phyloP scores from a whole-genome alignment of 208 protist genomes.

The Wallacemonas collosoma region DNA sequence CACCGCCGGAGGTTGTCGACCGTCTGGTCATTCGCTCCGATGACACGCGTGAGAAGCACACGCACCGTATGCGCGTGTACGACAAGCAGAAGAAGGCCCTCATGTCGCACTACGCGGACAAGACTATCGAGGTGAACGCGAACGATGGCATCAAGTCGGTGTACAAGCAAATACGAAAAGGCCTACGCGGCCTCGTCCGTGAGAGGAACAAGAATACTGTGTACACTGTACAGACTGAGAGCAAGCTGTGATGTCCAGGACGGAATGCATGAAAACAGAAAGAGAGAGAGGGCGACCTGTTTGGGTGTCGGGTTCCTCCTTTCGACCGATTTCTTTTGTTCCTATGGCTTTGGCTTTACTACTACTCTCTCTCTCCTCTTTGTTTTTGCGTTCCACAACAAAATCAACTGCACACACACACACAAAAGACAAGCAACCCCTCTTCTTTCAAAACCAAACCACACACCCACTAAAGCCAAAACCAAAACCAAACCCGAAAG shows the following conservation, averaged over 20 bases:
- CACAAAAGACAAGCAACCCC: too few relatives aligned
- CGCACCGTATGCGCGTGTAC: constrained; percentile 74
- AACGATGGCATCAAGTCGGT: constrained; percentile 53
- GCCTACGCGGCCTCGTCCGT: constrained; percentile 32
- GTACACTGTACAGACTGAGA: constrained; percentile 16
- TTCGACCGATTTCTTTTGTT: too few relatives aligned
- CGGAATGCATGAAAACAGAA: too few relatives aligned
- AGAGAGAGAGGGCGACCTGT: too few relatives aligned
- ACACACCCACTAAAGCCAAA: too few relatives aligned
- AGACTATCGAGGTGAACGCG: constrained; percentile 59
- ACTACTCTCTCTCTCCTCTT: too few relatives aligned
- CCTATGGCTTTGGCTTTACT: too few relatives aligned
- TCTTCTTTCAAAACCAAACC: too few relatives aligned
- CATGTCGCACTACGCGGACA: constrained; percentile 51
- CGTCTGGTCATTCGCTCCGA: constrained; percentile 82
- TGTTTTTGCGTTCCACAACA: too few relatives aligned
- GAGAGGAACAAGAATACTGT: constrained; percentile 16
- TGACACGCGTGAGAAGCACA: constrained; percentile 78
- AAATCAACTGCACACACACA: too few relatives aligned
- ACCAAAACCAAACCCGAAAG: too few relatives aligned
- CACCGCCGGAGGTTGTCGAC: constrained; percentile 61
- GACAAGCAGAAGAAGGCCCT: constrained; percentile 61
- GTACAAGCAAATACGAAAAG: constrained; percentile 32
- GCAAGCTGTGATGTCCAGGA: constrained; percentile 20
- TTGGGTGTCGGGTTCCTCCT: too few relatives aligned